These are phyloP conservation scores for Trichoderma erinaceum DNA, from an alignment of 495 filamentous ascomycete species.

Conservation along the genomic window DNA sequence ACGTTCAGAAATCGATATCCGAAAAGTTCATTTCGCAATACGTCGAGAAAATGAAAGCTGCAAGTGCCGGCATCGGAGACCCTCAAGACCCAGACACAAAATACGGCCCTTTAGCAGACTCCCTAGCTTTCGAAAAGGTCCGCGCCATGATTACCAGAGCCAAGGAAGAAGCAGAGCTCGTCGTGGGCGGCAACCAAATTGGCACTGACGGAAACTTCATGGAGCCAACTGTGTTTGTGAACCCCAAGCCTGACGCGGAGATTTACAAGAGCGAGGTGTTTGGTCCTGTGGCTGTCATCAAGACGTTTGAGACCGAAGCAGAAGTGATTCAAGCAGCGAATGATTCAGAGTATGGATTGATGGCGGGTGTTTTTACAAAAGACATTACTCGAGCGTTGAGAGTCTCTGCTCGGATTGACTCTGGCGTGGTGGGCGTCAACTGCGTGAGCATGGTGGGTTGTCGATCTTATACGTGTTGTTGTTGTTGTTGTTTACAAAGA, in stretches of 20 bases:
- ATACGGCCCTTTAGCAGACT: background rate
- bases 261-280: constrained; percentile 44
- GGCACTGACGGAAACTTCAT: background rate
- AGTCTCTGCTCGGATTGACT: background rate
- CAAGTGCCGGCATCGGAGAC: background rate
- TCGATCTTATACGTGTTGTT: background rate
- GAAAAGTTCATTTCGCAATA: background rate
- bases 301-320: constrained; percentile 36
- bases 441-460: background rate
- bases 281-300: constrained; percentile 42
- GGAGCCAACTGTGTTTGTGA: background rate
- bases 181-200: background rate
- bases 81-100: background rate
- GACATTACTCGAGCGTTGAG: background rate
- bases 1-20: background rate
- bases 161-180: background rate
- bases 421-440: background rate
- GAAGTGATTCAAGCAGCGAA: constrained; percentile 38
- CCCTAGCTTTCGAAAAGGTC: background rate
- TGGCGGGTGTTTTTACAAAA: background rate
- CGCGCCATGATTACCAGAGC: background rate
- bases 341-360: constrained; percentile 22
- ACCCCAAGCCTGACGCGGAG: background rate
- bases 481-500: background rate
- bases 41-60: background rate